phyloP scores from a whole-genome alignment of 352 stramenopile genomes.

The Blastocystis sp. region DNA sequence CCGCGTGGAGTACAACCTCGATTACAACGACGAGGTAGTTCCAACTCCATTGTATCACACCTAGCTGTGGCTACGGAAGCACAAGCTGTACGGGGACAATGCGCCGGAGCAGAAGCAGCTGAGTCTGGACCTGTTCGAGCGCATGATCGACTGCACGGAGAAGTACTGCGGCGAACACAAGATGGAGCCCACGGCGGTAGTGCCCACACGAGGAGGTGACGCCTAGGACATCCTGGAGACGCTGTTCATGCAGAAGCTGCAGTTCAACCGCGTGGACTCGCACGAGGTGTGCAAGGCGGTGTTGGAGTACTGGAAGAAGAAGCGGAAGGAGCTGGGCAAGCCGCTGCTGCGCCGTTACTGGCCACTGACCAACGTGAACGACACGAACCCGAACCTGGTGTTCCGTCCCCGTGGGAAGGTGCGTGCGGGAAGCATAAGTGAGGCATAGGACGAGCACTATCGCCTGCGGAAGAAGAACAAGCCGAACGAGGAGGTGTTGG shows the following conservation, averaged over 20 bases:
- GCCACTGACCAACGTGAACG: conserved; percentile 89
- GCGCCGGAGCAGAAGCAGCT: conserved; percentile 60
- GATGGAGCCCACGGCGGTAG: conserved; percentile 35
- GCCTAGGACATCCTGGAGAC: conserved; percentile 52
- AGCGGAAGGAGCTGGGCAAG: conserved; percentile 85
- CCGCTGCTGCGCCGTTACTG: conserved; percentile 90
- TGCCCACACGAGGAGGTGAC: no score
- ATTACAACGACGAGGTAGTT: conserved; percentile 71
- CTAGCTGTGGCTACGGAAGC: conserved; percentile 59
- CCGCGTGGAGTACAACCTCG: conserved; percentile 71
- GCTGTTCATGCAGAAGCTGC: conserved; percentile 59
- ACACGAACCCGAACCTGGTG: conserved; percentile 91
- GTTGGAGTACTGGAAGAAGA: conserved; percentile 92
- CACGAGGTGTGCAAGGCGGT: conserved; percentile 77
- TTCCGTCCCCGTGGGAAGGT: conserved; percentile 92
- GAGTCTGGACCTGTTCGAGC: conserved; percentile 70
- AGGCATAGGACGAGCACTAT: conserved; percentile 37
- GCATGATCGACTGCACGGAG: conserved; percentile 71
- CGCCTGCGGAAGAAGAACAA: conserved; percentile 45
- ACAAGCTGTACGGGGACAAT: conserved; percentile 68
- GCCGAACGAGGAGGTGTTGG: conserved; percentile 35
- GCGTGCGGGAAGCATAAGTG: not conserved
- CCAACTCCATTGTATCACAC: no score
- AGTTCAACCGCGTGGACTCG: conserved; percentile 53
- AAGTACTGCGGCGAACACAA: conserved; percentile 68